Evolutionary conservation across 345 rosid species (phyloP).

Genomic region (Arabis alpina): DNA sequence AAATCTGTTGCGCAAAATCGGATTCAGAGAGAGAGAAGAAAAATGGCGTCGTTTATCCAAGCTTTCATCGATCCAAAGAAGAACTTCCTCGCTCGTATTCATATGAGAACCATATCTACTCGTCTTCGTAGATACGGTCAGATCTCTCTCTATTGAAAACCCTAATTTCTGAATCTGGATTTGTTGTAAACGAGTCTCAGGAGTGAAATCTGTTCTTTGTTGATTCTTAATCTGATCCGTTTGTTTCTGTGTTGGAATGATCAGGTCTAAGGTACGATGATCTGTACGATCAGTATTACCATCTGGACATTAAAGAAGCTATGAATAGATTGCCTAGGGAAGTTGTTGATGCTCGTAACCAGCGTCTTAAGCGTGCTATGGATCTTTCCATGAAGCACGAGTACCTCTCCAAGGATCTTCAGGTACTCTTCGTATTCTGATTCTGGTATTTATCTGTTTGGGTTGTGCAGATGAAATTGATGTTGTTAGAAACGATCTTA

Average conservation of each 20-base stretch:
- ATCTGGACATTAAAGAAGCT: slow-evolving; percentile 87
- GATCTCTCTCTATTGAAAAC: slow-evolving; percentile 31
- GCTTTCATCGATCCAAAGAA: slow-evolving; percentile 45
- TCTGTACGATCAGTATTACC: slow-evolving; percentile 80
- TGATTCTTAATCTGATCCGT: not conserved
- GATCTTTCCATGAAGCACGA: slow-evolving; percentile 99
- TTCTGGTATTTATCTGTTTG: not conserved
- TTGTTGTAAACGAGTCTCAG: not conserved
- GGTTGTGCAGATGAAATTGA: not conserved
- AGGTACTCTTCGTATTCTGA: slow-evolving; percentile 49
- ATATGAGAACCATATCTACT: slow-evolving; percentile 37
- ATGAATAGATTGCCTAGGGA: slow-evolving; percentile 85
- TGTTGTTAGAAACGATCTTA: not conserved
- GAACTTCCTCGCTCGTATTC: slow-evolving; percentile 47
- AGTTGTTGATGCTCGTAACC: slow-evolving; percentile 88
- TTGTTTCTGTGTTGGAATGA: not conserved
- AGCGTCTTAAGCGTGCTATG: slow-evolving; percentile 98
- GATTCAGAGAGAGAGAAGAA: not conserved
- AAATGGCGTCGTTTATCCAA: slow-evolving; percentile 39
- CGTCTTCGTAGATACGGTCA: slow-evolving; percentile 46
- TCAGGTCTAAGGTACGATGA: slow-evolving; percentile 93
- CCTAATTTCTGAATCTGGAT: slow-evolving; percentile 37
- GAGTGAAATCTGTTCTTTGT: not conserved
- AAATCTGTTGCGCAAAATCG: not conserved
- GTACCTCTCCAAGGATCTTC: slow-evolving; percentile 79